phyloP scores from a whole-genome alignment of 352 stramenopile genomes.

The Globisporangium takayamanum region DNA sequence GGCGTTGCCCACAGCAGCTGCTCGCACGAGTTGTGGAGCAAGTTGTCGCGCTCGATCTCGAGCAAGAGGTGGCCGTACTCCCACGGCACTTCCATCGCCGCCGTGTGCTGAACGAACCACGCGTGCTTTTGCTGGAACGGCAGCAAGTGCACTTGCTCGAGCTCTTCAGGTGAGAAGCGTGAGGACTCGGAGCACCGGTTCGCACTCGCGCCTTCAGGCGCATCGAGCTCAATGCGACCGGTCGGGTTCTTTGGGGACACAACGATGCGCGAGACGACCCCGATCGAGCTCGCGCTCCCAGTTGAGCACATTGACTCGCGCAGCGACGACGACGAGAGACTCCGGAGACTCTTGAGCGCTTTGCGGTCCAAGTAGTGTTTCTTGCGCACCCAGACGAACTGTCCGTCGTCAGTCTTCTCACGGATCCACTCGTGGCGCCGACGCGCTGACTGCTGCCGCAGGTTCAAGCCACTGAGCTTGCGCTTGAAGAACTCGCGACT shows the following conservation, averaged over 20 bases:
- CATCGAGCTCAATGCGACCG: constrained; percentile 65
- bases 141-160: constrained; percentile 59
- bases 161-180: constrained; percentile 59
- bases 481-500: constrained; percentile 66
- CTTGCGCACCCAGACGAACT: constrained; percentile 81
- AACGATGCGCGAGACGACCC: constrained; percentile 69
- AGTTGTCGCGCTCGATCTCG: constrained; percentile 82
- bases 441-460: constrained; percentile 78
- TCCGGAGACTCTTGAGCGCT: constrained; percentile 55
- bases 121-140: constrained; percentile 86
- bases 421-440: constrained; percentile 82
- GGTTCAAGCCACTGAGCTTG: constrained; percentile 71
- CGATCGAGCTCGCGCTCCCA: constrained; percentile 53
- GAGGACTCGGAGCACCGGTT: constrained; percentile 53
- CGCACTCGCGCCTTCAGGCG: constrained; percentile 49
- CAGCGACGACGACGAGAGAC: constrained; percentile 38
- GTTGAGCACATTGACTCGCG: constrained; percentile 66
- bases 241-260: constrained; percentile 71
- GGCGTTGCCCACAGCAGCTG: constrained; percentile 79
- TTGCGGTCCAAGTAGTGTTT: constrained; percentile 73
- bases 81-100: constrained; percentile 80
- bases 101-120: constrained; percentile 85
- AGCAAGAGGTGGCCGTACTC: constrained; percentile 82
- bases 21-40: constrained; percentile 88
- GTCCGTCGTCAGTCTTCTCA: constrained; percentile 60